Percentiles rank a stretch among this genome's conserved stretches.
Evolutionary conservation across 2,329 filamentous ascomycete species (phyloP).

Genomic region (Penicillium sp.): DNA sequence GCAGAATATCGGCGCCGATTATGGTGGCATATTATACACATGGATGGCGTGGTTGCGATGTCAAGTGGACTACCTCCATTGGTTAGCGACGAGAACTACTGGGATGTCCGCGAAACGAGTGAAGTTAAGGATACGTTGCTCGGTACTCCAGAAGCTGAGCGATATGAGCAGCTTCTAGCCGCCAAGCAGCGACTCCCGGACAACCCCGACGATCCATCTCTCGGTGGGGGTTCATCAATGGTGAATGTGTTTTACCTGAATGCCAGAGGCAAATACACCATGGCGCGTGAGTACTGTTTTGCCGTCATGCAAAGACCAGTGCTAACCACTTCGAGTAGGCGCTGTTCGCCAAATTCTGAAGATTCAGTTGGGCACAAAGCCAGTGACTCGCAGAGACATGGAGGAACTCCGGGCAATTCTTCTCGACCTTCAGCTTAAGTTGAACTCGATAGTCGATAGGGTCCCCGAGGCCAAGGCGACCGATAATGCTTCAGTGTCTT

Average conservation of each 20-base stretch:
- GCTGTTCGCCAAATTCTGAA: conserved; percentile 43
- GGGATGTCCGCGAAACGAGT: conserved; percentile 46
- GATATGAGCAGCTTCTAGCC: conserved; percentile 36
- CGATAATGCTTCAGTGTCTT: conserved; percentile 18
- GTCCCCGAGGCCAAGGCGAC: conserved; percentile 36
- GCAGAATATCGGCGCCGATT: conserved; percentile 45
- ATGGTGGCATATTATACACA: conserved; percentile 50
- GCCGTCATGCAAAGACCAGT: conserved; percentile 2
- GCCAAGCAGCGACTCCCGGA: conserved; percentile 34
- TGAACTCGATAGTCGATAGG: conserved; percentile 41
- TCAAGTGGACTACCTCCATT: conserved; percentile 47
- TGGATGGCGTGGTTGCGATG: conserved; percentile 49
- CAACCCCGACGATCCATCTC: conserved; percentile 39
- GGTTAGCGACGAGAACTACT: conserved; percentile 46
- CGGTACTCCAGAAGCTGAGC: conserved; percentile 35
- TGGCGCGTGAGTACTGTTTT: conserved; percentile 37
- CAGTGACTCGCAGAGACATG: conserved; percentile 43
- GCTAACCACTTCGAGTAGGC: conserved; percentile 20
- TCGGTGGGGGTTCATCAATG: conserved; percentile 41
- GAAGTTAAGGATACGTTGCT: conserved; percentile 46
- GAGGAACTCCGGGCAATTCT: conserved; percentile 42
- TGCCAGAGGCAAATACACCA: conserved; percentile 44
- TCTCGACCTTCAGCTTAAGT: conserved; percentile 38
- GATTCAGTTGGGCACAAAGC: conserved; percentile 44
- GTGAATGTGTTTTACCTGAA: conserved; percentile 44